These are phyloP conservation scores for Phytophthora aleatoria DNA, from an alignment of 352 stramenopile genomes.

Conservation along the genomic window DNA sequence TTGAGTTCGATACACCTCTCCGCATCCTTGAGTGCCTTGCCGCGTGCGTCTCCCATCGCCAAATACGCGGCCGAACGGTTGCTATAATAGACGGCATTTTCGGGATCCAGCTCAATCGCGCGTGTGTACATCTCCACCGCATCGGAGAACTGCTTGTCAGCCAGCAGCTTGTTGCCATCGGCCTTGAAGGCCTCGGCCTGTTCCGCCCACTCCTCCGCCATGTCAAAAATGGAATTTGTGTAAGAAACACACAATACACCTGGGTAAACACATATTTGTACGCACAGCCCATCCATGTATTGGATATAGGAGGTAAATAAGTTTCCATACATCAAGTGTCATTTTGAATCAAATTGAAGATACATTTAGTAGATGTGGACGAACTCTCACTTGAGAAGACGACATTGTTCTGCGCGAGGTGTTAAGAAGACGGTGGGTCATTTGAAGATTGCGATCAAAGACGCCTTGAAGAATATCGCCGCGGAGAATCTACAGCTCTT, in stretches of 20 bases:
- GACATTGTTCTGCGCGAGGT: too few relatives aligned
- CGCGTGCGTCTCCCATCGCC: conserved; percentile 76
- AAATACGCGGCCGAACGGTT: conserved; percentile 87
- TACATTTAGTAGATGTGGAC: too few relatives aligned
- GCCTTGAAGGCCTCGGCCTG: conserved; percentile 87
- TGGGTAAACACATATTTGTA: too few relatives aligned
- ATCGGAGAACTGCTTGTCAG: conserved; percentile 57
- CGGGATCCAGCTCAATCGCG: conserved; percentile 82
- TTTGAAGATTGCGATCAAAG: too few relatives aligned
- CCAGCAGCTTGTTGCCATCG: conserved; percentile 79
- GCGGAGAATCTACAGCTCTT: too few relatives aligned
- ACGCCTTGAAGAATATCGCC: too few relatives aligned
- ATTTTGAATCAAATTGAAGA: too few relatives aligned
- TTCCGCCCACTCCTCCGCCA: conserved; percentile 48
- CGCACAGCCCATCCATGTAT: too few relatives aligned
- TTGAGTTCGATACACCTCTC: conserved; percentile 76
- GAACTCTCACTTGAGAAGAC: too few relatives aligned
- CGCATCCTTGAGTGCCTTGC: conserved; percentile 81
- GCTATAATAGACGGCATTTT: conserved; percentile 87
- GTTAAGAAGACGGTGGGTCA: too few relatives aligned
- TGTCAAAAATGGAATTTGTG: neutral
- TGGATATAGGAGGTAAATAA: too few relatives aligned
- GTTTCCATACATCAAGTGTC: too few relatives aligned
- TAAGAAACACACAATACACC: neutral
- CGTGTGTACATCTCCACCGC: conserved; percentile 87